Percentiles rank a stretch among this genome's conserved stretches.
Evolutionary conservation across 176 grass and related monocot genomes (phyloP).

Genomic region (Aegilops umbellulata): DNA sequence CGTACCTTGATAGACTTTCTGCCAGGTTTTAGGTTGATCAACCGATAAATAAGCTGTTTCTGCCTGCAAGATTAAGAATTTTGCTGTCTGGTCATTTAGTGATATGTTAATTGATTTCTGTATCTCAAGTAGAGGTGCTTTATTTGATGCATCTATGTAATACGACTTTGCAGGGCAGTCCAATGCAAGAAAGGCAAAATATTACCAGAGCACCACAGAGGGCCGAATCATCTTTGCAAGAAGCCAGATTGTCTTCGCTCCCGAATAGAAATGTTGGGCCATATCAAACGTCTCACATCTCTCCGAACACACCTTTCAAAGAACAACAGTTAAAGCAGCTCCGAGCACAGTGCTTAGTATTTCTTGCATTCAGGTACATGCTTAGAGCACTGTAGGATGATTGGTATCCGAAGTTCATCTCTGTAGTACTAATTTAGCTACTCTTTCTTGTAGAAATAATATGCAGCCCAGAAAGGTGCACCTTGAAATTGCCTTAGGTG

Average conservation of each 20-base stretch:
- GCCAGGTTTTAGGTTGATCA: constrained; percentile 22
- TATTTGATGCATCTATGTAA: constrained; percentile 25
- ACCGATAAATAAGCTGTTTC: constrained; percentile 10
- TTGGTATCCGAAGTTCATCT: constrained; percentile 18
- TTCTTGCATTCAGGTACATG: constrained; percentile 93
- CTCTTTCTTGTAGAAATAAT: constrained; percentile 70
- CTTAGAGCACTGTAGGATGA: neutral
- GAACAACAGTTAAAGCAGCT: constrained; percentile 98
- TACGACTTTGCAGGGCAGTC: constrained; percentile 54
- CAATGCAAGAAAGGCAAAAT: constrained; percentile 73
- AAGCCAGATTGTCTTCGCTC: constrained; percentile 41
- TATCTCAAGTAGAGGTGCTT: constrained; percentile 25
- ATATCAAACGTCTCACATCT: constrained; percentile 47
- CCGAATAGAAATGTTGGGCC: constrained; percentile 48
- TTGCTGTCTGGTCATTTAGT: constrained; percentile 26
- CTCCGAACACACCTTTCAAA: constrained; percentile 74
- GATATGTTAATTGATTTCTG: constrained; percentile 6
- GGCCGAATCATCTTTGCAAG: constrained; percentile 48
- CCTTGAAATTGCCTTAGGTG: constrained; percentile 95
- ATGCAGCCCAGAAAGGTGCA: constrained; percentile 83
- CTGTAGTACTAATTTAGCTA: constrained; percentile 27
- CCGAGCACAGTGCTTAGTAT: constrained; percentile 97
- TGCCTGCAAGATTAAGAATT: constrained; percentile 7
- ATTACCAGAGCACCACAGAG: constrained; percentile 43
- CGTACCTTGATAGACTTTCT: constrained; percentile 13